A percentile compares a stretch with the other conserved stretches of the same genome.
These are phyloP conservation scores for Limnomonas spitsbergensis DNA, from an alignment of 139 green algal genomes.

Conservation along the genomic window DNA sequence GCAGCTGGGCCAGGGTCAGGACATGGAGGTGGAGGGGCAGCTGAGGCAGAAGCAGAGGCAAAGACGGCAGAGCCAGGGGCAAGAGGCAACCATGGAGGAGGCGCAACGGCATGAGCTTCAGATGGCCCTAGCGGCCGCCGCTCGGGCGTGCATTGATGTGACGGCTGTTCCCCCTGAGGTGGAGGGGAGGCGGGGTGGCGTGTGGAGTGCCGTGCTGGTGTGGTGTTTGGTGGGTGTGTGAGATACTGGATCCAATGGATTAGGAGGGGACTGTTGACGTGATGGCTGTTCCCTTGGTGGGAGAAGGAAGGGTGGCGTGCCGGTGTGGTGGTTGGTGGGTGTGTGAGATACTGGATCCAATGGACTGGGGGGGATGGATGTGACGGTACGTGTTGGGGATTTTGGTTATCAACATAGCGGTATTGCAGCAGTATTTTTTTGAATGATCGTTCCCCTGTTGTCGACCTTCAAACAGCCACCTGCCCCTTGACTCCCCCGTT, in stretches of 20 bases:
- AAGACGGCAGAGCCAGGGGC: neutral
- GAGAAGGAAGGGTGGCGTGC: neutral
- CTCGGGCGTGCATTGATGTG: neutral
- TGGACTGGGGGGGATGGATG: too few species aligned
- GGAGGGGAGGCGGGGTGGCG: neutral
- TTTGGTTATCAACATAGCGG: neutral
- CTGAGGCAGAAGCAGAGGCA: neutral
- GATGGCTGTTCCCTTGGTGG: neutral
- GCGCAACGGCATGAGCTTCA: neutral
- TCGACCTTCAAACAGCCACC: neutral
- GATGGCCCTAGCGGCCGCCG: neutral
- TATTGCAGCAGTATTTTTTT: neutral
- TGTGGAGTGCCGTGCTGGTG: neutral
- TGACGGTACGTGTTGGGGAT: neutral
- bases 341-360: neutral
- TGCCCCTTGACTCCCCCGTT: too few species aligned
- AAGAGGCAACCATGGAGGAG: neutral
- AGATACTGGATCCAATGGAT: too few species aligned
- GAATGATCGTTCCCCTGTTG: neutral
- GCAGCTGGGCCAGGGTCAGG: too few species aligned
- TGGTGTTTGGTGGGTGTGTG: neutral
- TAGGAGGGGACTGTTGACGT: too few species aligned
- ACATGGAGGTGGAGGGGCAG: too few species aligned
- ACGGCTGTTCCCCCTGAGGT: neutral
- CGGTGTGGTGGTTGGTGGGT: neutral